Conservation (phyloP, 345 rosid species). For the Moricandia moricandioides region DNA sequence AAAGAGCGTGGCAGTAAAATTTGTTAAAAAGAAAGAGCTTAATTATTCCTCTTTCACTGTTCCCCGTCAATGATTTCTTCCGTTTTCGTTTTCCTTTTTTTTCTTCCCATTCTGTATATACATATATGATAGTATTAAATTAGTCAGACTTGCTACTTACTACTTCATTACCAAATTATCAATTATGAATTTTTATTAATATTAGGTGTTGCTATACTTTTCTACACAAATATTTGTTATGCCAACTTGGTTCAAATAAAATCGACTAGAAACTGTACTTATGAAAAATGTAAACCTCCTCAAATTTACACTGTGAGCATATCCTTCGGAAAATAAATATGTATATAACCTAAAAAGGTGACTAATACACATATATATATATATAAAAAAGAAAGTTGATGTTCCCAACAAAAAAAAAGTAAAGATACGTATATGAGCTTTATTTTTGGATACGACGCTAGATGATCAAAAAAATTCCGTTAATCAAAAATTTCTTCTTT, state of each 20-base stretch:
- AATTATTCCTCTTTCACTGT: slow-evolving; percentile 38
- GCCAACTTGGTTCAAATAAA: not conserved
- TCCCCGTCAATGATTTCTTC: not conserved
- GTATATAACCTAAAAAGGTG: not conserved
- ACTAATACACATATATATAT: not conserved
- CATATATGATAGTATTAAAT: not conserved
- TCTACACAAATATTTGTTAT: not conserved
- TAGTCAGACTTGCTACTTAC: not conserved
- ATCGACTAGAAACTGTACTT: not conserved
- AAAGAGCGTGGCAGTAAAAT: slow-evolving; percentile 27
- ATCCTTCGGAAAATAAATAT: not conserved
- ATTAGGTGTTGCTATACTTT: not conserved
- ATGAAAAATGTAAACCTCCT: not conserved
- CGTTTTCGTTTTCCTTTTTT: not conserved
- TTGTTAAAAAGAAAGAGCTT: slow-evolving; percentile 37
- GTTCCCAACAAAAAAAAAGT: slow-evolving; percentile 18
- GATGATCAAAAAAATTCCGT: slow-evolving; percentile 16
- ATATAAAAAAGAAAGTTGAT: slow-evolving; percentile 3
- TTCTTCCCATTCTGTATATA: not conserved
- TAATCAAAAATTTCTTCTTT: slow-evolving; percentile 24
- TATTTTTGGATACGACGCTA: slow-evolving; percentile 30
- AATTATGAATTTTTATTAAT: not conserved
- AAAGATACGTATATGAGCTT: slow-evolving; percentile 33
- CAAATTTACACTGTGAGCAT: not conserved
- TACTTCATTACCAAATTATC: not conserved